Evolutionary conservation across 768 basidiomycete genomes (phyloP).

Genomic region (Plicaturopsis crispa): DNA sequence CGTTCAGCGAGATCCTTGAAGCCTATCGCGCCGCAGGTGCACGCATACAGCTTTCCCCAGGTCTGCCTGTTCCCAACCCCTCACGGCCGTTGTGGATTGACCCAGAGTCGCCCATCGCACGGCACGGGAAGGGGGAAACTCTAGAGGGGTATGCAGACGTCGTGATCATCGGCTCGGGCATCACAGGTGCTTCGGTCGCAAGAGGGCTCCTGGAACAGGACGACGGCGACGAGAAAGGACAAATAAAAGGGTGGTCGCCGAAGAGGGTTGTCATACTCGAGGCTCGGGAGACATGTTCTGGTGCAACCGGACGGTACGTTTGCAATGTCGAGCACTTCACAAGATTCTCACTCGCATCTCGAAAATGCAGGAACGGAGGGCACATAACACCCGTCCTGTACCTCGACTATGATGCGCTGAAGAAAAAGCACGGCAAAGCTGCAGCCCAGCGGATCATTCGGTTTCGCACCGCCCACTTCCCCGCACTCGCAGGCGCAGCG

Average conservation of each 20-base stretch:
- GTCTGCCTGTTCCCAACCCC: slow-evolving; percentile 47
- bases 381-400: slow-evolving; percentile 57
- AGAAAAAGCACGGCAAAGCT: slow-evolving; percentile 34
- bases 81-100: slow-evolving; percentile 58
- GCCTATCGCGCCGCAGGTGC: too few species aligned
- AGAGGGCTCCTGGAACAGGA: slow-evolving; percentile 39
- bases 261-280: slow-evolving; percentile 68
- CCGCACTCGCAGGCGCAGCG: slow-evolving; percentile 39
- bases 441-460: slow-evolving; percentile 46
- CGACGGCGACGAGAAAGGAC: slow-evolving; percentile 11
- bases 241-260: slow-evolving; percentile 12
- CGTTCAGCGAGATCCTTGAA: too few species aligned
- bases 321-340: too few species aligned
- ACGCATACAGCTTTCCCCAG: slow-evolving; percentile 35
- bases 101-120: slow-evolving; percentile 41
- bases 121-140: slow-evolving; percentile 18
- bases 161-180: slow-evolving; percentile 72
- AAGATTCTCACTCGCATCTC: not conserved
- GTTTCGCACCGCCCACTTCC: slow-evolving; percentile 54
- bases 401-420: slow-evolving; percentile 45
- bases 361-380: slow-evolving; percentile 53
- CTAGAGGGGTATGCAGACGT: slow-evolving; percentile 50
- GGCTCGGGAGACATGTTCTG: slow-evolving; percentile 69
- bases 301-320: slow-evolving; percentile 63
- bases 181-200: slow-evolving; percentile 59